Conservation (phyloP, 2,329 filamentous ascomycete species). For the Albophoma yamanashiensis region DNA sequence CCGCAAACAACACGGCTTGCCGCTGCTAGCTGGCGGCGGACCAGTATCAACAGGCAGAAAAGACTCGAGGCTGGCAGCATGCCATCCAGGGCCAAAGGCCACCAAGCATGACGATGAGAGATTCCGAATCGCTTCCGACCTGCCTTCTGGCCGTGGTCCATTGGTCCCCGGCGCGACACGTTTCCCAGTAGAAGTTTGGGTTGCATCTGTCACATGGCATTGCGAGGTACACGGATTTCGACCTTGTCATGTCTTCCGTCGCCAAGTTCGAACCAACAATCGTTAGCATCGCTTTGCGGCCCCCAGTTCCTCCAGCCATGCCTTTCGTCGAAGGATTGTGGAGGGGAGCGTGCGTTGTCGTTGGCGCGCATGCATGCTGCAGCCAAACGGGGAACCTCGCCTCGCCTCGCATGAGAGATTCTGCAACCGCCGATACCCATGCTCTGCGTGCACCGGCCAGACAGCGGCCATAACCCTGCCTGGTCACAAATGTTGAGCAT, state of each 20-base stretch:
- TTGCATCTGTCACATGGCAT: not conserved
- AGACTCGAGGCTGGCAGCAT: not conserved
- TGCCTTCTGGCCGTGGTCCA: not conserved
- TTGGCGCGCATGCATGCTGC: conserved; percentile 1
- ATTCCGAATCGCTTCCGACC: not conserved
- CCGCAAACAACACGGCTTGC: not conserved
- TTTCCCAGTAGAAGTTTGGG: not conserved
- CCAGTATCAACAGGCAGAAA: not conserved
- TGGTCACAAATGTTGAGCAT: not conserved
- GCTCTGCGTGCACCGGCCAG: not conserved
- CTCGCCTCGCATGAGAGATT: not conserved
- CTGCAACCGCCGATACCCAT: not conserved
- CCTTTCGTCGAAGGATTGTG: not conserved
- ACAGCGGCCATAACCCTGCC: not conserved
- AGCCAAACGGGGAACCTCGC: conserved; percentile 1
- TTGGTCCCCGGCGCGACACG: not conserved
- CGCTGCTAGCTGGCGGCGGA: not conserved
- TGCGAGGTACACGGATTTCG: not conserved
- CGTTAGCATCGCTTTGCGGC: not conserved
- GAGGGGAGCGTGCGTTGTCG: not conserved
- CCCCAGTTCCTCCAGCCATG: not conserved
- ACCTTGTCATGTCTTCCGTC: not conserved
- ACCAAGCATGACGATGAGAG: not conserved
- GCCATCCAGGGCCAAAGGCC: not conserved
- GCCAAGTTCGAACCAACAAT: not conserved